These are phyloP conservation scores for Tetragonia tetragonoides DNA, from an alignment of 148 eudicot species.

Conservation along the genomic window DNA sequence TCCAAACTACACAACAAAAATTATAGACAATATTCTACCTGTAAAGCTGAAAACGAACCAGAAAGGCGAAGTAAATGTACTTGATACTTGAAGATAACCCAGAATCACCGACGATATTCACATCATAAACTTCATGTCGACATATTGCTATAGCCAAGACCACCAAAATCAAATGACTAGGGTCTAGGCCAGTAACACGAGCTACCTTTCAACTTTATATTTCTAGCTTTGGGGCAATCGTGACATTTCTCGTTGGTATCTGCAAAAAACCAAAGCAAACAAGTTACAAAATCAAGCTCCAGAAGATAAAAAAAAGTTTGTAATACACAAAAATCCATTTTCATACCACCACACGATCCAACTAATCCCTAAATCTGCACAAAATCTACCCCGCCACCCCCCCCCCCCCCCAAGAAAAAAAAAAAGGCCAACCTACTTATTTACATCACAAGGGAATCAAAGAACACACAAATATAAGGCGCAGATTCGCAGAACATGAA, in stretches of 20 bases:
- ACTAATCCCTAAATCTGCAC: no score
- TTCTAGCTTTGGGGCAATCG: slow-evolving; percentile 21
- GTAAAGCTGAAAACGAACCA: not conserved
- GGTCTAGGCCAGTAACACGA: not conserved
- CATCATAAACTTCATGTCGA: slow-evolving; percentile 37
- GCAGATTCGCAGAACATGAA: no score
- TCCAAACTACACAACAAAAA: no score
- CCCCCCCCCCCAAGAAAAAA: no score
- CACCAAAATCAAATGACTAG: not conserved
- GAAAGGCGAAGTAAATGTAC: not conserved
- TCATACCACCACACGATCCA: no score
- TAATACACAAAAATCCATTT: no score
- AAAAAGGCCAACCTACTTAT: no score
- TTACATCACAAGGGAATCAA: no score
- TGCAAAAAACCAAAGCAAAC: not conserved
- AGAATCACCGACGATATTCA: slow-evolving; percentile 15
- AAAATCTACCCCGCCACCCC: no score
- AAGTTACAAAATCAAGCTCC: not conserved
- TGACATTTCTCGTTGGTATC: not conserved
- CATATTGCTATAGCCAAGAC: slow-evolving; percentile 25
- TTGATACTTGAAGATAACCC: slow-evolving; percentile 1
- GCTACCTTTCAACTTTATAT: slow-evolving; percentile 17
- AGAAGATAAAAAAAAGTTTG: no score
- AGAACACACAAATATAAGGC: no score
- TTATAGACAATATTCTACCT: not conserved